Percentiles rank a stretch among this genome's conserved stretches.
These are phyloP conservation scores for Pezizomycotina sp. DNA, from an alignment of 2,329 filamentous ascomycete genomes.

Conservation along the genomic window DNA sequence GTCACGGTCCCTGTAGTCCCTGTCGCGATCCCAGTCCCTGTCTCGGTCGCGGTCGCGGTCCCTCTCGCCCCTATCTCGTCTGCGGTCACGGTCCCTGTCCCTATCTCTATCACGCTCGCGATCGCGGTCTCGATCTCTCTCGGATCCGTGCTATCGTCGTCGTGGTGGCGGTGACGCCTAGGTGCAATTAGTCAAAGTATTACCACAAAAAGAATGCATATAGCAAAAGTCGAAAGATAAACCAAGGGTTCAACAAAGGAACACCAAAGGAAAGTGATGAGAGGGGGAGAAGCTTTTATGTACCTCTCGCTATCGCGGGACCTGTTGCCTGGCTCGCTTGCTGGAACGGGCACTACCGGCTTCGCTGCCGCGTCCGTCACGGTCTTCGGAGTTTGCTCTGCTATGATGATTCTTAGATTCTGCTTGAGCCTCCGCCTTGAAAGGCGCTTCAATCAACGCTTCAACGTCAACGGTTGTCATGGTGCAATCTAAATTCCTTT, in stretches of 20 bases:
- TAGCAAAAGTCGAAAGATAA: slow-evolving; percentile 2
- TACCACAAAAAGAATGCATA: slow-evolving; percentile 2
- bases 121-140: slow-evolving; percentile 37
- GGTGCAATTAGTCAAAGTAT: slow-evolving; percentile 16
- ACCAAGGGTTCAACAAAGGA: not conserved
- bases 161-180: slow-evolving; percentile 17
- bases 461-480: slow-evolving; percentile 19
- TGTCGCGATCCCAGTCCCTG: slow-evolving; percentile 34
- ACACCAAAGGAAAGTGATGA: not conserved
- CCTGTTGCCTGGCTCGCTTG: slow-evolving; percentile 15
- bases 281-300: not conserved
- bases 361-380: slow-evolving; percentile 15
- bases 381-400: slow-evolving; percentile 13
- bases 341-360: slow-evolving; percentile 14
- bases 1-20: slow-evolving; percentile 35
- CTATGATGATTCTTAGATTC: slow-evolving; percentile 19
- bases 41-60: slow-evolving; percentile 38
- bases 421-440: slow-evolving; percentile 12
- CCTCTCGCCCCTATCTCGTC: slow-evolving; percentile 34
- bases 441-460: slow-evolving; percentile 17
- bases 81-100: slow-evolving; percentile 37
- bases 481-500: no score
- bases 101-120: slow-evolving; percentile 42
- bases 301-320: slow-evolving; percentile 19
- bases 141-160: slow-evolving; percentile 37